Evolutionary conservation across 2,329 filamentous ascomycete species (phyloP).

Genomic region (Penicillium sp.): DNA sequence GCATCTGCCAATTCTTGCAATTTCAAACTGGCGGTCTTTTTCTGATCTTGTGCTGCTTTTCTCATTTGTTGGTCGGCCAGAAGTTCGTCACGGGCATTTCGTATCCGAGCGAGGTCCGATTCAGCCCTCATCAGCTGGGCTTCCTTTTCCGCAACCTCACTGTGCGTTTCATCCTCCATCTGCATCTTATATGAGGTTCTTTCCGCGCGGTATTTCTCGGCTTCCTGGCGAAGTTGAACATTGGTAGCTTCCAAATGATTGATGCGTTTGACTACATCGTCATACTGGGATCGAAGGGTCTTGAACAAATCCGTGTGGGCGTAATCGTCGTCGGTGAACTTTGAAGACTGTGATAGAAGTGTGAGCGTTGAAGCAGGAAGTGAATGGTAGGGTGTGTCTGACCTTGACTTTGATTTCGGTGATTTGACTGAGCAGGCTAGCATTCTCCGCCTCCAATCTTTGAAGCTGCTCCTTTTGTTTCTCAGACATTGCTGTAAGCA

Average conservation of each 20-base stretch:
- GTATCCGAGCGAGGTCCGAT: constrained; percentile 78
- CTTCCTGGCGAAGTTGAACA: constrained; percentile 76
- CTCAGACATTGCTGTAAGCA: constrained; percentile 68
- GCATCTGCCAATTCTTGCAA: constrained; percentile 75
- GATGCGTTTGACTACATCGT: constrained; percentile 85
- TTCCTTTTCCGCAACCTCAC: constrained; percentile 71
- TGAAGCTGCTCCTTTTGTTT: constrained; percentile 90
- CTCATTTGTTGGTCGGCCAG: constrained; percentile 75
- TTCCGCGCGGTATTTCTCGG: constrained; percentile 79
- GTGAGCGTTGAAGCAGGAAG: constrained; percentile 4
- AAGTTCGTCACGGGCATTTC: constrained; percentile 79
- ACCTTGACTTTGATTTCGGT: constrained; percentile 63
- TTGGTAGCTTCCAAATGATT: constrained; percentile 91
- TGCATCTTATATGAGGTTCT: constrained; percentile 75
- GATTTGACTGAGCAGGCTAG: constrained; percentile 70
- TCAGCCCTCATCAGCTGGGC: constrained; percentile 76
- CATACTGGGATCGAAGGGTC: constrained; percentile 80
- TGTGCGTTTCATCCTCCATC: constrained; percentile 74
- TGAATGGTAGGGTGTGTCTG: constrained; percentile 20
- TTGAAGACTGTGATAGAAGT: constrained; percentile 52
- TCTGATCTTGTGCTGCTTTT: constrained; percentile 74
- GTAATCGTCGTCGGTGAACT: constrained; percentile 86
- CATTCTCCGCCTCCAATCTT: constrained; percentile 71
- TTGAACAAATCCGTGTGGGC: constrained; percentile 92
- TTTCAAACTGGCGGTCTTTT: constrained; percentile 65